Evolutionary conservation across 495 filamentous ascomycete genomes (phyloP).

Genomic region (Staphylotrichum longicolle): DNA sequence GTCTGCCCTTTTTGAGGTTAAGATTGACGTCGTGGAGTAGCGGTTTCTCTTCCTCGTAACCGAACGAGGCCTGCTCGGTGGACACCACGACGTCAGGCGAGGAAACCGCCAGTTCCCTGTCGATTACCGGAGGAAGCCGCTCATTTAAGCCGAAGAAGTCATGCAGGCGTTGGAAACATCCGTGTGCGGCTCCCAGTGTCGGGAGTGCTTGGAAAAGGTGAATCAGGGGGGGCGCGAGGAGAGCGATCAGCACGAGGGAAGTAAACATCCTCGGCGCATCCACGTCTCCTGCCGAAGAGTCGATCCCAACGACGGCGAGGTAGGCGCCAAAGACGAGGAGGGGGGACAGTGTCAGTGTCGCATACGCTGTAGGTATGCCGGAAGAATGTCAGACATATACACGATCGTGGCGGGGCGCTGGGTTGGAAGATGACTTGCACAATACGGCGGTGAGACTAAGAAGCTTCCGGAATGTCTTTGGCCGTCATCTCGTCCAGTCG

Average conservation of each 20-base stretch:
- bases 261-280: background rate
- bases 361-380: background rate
- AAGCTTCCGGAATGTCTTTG: background rate
- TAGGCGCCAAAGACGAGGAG: background rate
- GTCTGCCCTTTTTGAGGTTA: too few relatives aligned
- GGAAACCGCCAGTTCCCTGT: too few relatives aligned
- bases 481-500: background rate
- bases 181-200: background rate
- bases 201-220: slow-evolving; percentile 1
- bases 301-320: background rate
- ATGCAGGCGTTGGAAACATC: slow-evolving; percentile 1
- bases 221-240: background rate
- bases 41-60: too few relatives aligned
- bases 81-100: too few relatives aligned
- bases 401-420: too few relatives aligned
- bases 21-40: too few relatives aligned
- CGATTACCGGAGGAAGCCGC: background rate
- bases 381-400: too few relatives aligned
- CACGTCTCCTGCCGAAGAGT: background rate
- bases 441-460: background rate
- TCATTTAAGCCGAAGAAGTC: background rate
- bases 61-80: too few relatives aligned
- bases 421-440: background rate
- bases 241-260: background rate
- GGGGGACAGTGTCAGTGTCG: background rate